A percentile compares a stretch with the other conserved stretches of the same genome.
These are phyloP conservation scores for Boeremia exigua DNA, from an alignment of 2,329 filamentous ascomycete genomes.

Conservation along the genomic window DNA sequence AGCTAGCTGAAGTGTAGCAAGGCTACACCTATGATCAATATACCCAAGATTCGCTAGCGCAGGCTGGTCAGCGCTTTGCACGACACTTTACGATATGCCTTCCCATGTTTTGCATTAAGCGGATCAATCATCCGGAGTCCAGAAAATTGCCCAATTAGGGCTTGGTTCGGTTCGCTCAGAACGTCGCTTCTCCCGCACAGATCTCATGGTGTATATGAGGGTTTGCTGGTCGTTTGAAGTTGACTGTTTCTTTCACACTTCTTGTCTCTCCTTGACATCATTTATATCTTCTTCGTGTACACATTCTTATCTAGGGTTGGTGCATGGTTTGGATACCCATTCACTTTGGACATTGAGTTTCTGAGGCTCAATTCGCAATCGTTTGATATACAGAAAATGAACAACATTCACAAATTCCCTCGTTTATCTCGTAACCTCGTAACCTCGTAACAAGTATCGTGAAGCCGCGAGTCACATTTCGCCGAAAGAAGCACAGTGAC, in stretches of 20 bases:
- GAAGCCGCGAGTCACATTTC: conserved; percentile 2
- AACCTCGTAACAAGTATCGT: conserved; percentile 12
- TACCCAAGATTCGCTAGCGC: conserved; percentile 47
- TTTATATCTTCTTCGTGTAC: conserved; percentile 33
- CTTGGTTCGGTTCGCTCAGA: conserved; percentile 21
- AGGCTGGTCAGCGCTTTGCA: conserved; percentile 51
- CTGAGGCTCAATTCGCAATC: conserved; percentile 17
- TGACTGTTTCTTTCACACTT: conserved; percentile 17
- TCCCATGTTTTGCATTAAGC: conserved; percentile 30
- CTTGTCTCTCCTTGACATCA: conserved; percentile 38
- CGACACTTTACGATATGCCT: conserved; percentile 41
- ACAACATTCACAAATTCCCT: neutral
- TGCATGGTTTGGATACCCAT: conserved; percentile 27
- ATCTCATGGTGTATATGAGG: conserved; percentile 33
- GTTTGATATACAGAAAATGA: conserved; percentile 18
- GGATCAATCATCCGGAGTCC: conserved; percentile 32
- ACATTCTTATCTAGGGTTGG: conserved; percentile 22
- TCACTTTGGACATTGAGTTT: conserved; percentile 20
- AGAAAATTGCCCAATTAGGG: conserved; percentile 24
- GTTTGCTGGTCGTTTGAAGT: conserved; percentile 14
- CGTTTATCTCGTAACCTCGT: conserved; percentile 8
- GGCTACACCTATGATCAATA: conserved; percentile 30
- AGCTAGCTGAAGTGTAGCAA: conserved; percentile 21
- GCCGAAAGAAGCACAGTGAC: neutral
- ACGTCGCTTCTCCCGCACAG: conserved; percentile 16